Evolutionary conservation across 805 yeast genomes (phyloP).

Genomic region (Yarrowia hollandica): DNA sequence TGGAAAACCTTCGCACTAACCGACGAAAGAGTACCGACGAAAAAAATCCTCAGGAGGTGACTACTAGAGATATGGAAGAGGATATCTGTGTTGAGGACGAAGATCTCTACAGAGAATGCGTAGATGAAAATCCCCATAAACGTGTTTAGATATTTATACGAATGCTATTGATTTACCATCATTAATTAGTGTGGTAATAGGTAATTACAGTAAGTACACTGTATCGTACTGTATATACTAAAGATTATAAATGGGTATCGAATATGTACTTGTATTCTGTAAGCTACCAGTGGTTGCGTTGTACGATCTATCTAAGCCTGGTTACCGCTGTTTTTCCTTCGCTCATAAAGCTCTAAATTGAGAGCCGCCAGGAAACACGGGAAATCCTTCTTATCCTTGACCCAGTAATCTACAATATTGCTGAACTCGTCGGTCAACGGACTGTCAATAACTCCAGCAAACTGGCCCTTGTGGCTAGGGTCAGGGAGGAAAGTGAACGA

Average conservation of each 20-base stretch:
- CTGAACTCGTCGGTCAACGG: conserved; percentile 46
- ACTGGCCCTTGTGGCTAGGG: conserved; percentile 53
- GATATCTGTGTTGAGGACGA: not conserved
- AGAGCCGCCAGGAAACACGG: conserved; percentile 78
- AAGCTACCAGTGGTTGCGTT: no score
- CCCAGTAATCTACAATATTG: conserved; percentile 64
- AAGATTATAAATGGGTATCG: no score
- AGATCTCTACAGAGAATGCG: not conserved
- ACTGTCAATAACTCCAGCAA: conserved; percentile 41
- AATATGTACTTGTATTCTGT: no score
- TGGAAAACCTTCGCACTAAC: conserved; percentile 38
- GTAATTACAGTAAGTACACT: no score
- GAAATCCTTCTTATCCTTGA: conserved; percentile 63
- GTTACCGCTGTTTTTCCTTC: conserved; percentile 32
- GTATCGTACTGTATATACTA: no score
- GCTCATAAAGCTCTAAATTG: conserved; percentile 63
- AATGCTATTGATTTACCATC: not conserved
- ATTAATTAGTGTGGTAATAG: no score
- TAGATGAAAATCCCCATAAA: not conserved
- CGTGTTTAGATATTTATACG: conserved; percentile 2
- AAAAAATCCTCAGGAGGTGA: conserved; percentile 2
- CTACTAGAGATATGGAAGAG: not conserved
- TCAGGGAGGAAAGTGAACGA: conserved; percentile 55
- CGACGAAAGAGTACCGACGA: not conserved
- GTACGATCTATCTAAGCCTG: conserved; percentile 13